phyloP scores from a whole-genome alignment of 257 asterid species.

The Schizonepeta tenuifolia region DNA sequence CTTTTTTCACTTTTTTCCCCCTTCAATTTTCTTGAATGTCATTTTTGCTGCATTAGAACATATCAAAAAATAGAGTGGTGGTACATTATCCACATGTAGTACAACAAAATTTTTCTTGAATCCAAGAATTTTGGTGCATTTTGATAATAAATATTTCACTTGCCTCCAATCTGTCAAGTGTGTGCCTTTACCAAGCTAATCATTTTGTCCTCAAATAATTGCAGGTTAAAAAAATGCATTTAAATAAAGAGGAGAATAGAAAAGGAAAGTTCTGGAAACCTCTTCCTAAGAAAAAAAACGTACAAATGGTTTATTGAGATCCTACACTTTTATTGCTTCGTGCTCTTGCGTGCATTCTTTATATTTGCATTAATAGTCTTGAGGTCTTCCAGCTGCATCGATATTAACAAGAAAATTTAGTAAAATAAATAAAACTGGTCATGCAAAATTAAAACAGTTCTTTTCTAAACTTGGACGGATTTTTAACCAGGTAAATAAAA shows the following conservation, averaged over 20 bases:
- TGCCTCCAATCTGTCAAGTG: too few relatives aligned
- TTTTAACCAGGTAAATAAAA: too few relatives aligned
- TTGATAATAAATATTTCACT: conserved; percentile 5
- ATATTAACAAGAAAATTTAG: not conserved
- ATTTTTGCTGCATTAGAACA: not conserved
- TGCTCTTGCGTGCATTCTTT: conserved; percentile 53
- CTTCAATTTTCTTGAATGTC: not conserved
- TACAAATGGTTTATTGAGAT: not conserved
- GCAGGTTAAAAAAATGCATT: too few relatives aligned
- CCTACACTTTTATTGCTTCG: not conserved
- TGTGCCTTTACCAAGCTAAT: too few relatives aligned
- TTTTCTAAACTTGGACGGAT: not conserved
- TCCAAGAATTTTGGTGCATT: conserved; percentile 3
- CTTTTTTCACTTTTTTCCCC: not conserved
- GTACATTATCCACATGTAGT: not conserved
- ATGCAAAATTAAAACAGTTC: not conserved
- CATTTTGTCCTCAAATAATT: not conserved
- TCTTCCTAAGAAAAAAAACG: not conserved
- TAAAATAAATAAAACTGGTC: not conserved
- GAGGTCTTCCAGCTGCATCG: conserved; percentile 66
- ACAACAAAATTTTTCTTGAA: conserved; percentile 12
- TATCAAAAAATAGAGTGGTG: not conserved
- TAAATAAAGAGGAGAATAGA: too few relatives aligned
- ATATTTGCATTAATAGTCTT: conserved; percentile 60
- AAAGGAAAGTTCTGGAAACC: not conserved